A percentile compares a stretch with the other conserved stretches of the same genome.
phyloP scores from a whole-genome alignment of 1,284 basidiomycete genomes.

The Mycena citricolor region DNA sequence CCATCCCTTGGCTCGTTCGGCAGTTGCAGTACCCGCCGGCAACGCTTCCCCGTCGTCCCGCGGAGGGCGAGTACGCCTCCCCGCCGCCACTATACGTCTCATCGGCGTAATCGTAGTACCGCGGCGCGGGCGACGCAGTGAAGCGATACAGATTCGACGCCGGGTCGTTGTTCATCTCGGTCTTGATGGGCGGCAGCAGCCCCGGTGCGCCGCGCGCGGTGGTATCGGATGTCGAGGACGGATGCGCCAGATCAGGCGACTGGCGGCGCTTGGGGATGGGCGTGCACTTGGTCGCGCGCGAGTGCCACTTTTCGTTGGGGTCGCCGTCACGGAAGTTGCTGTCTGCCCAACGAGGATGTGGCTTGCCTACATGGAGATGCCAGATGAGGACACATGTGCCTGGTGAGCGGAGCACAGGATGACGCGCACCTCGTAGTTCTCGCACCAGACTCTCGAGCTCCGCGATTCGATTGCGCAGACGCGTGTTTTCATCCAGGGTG shows the following conservation, averaged over 20 bases:
- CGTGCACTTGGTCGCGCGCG: slow-evolving; percentile 69
- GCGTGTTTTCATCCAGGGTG: slow-evolving; percentile 60
- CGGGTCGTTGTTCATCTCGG: slow-evolving; percentile 49
- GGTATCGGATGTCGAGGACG: slow-evolving; percentile 28
- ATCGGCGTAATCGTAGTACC: slow-evolving; percentile 30
- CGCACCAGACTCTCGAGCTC: slow-evolving; percentile 83
- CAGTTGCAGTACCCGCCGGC: slow-evolving; percentile 51
- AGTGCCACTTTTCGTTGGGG: slow-evolving; percentile 79
- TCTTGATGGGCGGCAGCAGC: slow-evolving; percentile 58
- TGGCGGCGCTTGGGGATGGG: slow-evolving; percentile 27
- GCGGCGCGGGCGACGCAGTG: slow-evolving; percentile 43
- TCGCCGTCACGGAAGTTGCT: slow-evolving; percentile 71
- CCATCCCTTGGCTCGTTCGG: slow-evolving; percentile 59
- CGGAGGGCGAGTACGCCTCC: slow-evolving; percentile 20
- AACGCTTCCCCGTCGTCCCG: neutral
- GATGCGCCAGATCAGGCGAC: slow-evolving; percentile 23
- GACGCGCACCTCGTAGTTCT: slow-evolving; percentile 45
- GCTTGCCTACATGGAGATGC: slow-evolving; percentile 64
- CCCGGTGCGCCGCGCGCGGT: slow-evolving; percentile 36
- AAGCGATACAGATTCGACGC: slow-evolving; percentile 57
- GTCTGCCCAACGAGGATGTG: slow-evolving; percentile 60
- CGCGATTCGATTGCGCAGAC: slow-evolving; percentile 72
- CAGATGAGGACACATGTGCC: slow-evolving; percentile 6
- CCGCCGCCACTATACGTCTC: slow-evolving; percentile 35
- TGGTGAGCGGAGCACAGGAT: slow-evolving; percentile 2